Evolutionary conservation across 1,139 yeast genomes (phyloP), one percentile per base, ranked within the genome.

Genomic region (Magnusiomyces suaveolens): DNA sequence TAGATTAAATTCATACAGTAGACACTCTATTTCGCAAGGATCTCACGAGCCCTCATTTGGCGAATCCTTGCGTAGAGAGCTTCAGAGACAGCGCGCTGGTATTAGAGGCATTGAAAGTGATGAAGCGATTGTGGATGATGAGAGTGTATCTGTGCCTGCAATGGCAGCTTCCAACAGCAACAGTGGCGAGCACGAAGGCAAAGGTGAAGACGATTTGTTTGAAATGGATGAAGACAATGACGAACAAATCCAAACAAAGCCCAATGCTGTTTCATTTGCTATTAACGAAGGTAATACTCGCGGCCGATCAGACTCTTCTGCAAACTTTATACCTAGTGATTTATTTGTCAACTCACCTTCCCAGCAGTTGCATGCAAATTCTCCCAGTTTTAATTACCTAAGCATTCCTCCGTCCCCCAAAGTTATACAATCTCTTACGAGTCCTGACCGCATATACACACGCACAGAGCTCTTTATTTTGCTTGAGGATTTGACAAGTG

Each of bases 401-500:
- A 38, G 46, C 54, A 33, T 43, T 43, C 48, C 43, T 43, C 38
- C 3, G 52, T 53, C 43, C 16, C 54, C 51, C 26, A 48, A 44
- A 51, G 50, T 36, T 54, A 52, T 16, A n/a, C 39, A 36, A 50
- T 56, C 58, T 10, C 50, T 52, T 21, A 54, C 58, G 12, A 57
- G 59, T 44, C 57, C 60, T 21, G 56, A 55, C 10, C 58, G 60
- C 39, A 58, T 60, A 18, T 60, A 63, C 51, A 65, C 70, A 2
- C 66, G 84, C 53, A 82, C 84, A 51, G 95, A 87, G 67, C 75
- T 94, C 61, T 89, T 89, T 65, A 85, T 94, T 44, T 72, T 94
- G n/a, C 74, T 90, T 54, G 98, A 94, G 66, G 99, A 94, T 70
- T 72, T 94, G 54, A 90, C 97, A 0, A 78, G 83, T 52, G 87